A percentile compares a stretch with the other conserved stretches of the same genome.
Conservation (phyloP, 2,329 filamentous ascomycete species). For the Pseudocercospora musae region DNA sequence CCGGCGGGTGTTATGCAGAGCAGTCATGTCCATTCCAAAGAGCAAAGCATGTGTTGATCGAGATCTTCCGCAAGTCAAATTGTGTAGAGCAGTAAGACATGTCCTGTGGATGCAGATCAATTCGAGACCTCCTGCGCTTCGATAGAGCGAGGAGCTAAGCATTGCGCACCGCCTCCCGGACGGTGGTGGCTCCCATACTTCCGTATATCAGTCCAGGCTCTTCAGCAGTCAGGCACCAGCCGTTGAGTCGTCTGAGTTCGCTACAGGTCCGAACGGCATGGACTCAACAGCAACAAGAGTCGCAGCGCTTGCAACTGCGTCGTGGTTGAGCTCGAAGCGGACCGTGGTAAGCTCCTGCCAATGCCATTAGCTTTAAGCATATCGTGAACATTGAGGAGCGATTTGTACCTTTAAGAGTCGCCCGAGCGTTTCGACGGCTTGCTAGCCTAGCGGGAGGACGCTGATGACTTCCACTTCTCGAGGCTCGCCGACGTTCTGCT, state of each 20-base stretch:
- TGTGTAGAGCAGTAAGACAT: not conserved
- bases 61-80: not conserved
- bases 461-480: slow-evolving; percentile 4
- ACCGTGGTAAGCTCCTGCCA: not conserved
- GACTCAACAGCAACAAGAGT: slow-evolving; percentile 2
- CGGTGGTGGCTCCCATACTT: slow-evolving; percentile 16
- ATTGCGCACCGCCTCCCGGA: slow-evolving; percentile 15
- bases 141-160: slow-evolving; percentile 14
- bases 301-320: slow-evolving; percentile 3
- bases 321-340: slow-evolving; percentile 5
- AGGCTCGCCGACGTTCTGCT: slow-evolving; percentile 1
- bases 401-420: slow-evolving; percentile 1
- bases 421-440: slow-evolving; percentile 1
- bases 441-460: slow-evolving; percentile 6
- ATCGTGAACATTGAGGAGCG: not conserved
- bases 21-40: slow-evolving; percentile 5
- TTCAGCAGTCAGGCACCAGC: slow-evolving; percentile 9
- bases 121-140: not conserved
- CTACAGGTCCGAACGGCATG: slow-evolving; percentile 8
- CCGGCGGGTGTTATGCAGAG: slow-evolving; percentile 2
- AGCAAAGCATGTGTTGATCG: not conserved
- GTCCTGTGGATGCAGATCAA: not conserved
- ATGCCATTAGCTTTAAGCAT: not conserved
- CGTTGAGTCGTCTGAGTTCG: slow-evolving; percentile 5
- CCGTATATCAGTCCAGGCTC: not conserved